Evolutionary conservation across 495 filamentous ascomycete genomes (phyloP).

Genomic region (Penicillium psychrofluorescens): DNA sequence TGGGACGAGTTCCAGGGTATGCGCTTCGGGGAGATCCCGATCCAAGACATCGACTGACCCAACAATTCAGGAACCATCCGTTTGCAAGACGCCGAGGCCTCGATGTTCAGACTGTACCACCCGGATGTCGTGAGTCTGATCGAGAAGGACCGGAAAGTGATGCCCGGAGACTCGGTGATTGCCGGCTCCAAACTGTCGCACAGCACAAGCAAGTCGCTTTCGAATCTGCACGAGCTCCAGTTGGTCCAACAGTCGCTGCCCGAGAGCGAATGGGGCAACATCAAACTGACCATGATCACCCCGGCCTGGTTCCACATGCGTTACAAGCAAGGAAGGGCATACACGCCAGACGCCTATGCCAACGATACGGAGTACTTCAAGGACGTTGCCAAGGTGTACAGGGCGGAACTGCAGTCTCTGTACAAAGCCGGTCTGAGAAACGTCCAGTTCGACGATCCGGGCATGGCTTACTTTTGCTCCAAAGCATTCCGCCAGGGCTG

Average conservation of each 20-base stretch:
- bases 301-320: constrained; percentile 65
- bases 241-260: constrained; percentile 46
- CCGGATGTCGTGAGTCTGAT: constrained; percentile 66
- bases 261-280: constrained; percentile 39
- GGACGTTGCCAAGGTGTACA: constrained; percentile 54
- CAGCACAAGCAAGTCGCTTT: constrained; percentile 33
- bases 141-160: constrained; percentile 48
- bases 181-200: constrained; percentile 57
- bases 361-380: constrained; percentile 54
- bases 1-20: constrained; percentile 62
- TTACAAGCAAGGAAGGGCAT: constrained; percentile 49
- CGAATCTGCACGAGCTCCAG: constrained; percentile 53
- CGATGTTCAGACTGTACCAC: constrained; percentile 60
- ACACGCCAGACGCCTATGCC: constrained; percentile 48
- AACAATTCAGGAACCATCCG: constrained; percentile 25
- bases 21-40: background rate
- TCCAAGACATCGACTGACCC: no score
- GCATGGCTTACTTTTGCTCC: constrained; percentile 60
- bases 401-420: constrained; percentile 51
- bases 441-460: constrained; percentile 60
- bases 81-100: constrained; percentile 36
- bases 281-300: constrained; percentile 58
- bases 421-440: constrained; percentile 57
- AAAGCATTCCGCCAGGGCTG: constrained; percentile 55
- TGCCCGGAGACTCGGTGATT: constrained; percentile 57